These are phyloP conservation scores for Venturia oleaginea DNA, from an alignment of 2,329 filamentous ascomycete species.

Conservation along the genomic window DNA sequence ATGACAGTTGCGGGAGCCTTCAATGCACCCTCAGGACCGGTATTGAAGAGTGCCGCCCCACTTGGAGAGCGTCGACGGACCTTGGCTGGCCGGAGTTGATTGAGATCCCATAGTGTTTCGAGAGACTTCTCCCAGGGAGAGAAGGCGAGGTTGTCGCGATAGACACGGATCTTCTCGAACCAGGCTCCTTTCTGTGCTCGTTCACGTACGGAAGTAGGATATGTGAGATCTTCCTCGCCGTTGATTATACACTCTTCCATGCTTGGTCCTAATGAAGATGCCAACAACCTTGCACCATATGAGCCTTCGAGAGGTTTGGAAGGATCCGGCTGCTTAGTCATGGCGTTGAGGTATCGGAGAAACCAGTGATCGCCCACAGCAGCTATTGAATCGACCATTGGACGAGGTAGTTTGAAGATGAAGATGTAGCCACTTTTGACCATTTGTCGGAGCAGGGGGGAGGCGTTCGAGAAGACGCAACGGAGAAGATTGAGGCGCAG, in stretches of 20 bases:
- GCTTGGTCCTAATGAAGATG: constrained; percentile 44
- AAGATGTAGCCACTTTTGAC: constrained; percentile 45
- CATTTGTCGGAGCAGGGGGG: constrained; percentile 41
- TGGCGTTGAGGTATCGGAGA: constrained; percentile 33
- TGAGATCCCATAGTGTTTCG: constrained; percentile 39
- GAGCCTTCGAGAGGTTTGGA: constrained; percentile 15
- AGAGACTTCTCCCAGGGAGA: constrained; percentile 43
- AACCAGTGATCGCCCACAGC: constrained; percentile 42
- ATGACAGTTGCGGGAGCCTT: constrained; percentile 45
- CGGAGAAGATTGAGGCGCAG: constrained; percentile 31
- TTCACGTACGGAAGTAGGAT: constrained; percentile 32
- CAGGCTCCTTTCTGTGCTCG: constrained; percentile 37
- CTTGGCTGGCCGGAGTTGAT: constrained; percentile 30
- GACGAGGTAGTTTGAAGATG: constrained; percentile 41
- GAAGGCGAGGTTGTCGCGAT: constrained; percentile 40
- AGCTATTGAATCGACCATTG: constrained; percentile 36
- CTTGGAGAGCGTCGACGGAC: constrained; percentile 21
- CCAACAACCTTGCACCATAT: constrained; percentile 39
- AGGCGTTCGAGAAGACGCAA: constrained; percentile 35
- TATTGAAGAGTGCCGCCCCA: constrained; percentile 35
- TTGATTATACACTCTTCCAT: constrained; percentile 28
- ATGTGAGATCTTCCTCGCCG: constrained; percentile 19
- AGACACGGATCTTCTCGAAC: constrained; percentile 43
- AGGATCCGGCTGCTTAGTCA: constrained; percentile 25
- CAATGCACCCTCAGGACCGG: constrained; percentile 36